These are phyloP conservation scores for Cyberlindnera petersonii DNA, from an alignment of 805 yeast genomes.

Conservation along the genomic window DNA sequence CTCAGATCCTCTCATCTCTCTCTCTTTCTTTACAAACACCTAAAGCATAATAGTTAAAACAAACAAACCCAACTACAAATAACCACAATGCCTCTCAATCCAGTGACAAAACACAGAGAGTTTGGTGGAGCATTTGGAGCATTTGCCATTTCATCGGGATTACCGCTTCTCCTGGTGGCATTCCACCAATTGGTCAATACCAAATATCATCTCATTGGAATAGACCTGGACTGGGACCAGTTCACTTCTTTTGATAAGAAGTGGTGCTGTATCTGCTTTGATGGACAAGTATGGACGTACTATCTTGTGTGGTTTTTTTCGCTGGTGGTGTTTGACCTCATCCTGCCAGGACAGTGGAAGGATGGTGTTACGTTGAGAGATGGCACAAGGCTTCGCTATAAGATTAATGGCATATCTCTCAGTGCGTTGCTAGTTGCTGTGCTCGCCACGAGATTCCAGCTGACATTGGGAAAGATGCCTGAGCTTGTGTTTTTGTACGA, in stretches of 20 bases:
- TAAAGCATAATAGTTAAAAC: too few relatives aligned
- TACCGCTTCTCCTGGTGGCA: slow-evolving; percentile 60
- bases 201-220: slow-evolving; percentile 48
- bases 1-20: too few relatives aligned
- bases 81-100: too few relatives aligned
- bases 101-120: slow-evolving; percentile 65
- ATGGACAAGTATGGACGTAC: slow-evolving; percentile 51
- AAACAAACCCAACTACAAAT: too few relatives aligned
- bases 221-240: slow-evolving; percentile 37
- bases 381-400: slow-evolving; percentile 64
- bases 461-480: slow-evolving; percentile 57
- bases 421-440: slow-evolving; percentile 36
- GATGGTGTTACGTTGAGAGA: slow-evolving; percentile 74
- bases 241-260: slow-evolving; percentile 37
- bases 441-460: slow-evolving; percentile 49
- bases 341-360: slow-evolving; percentile 60
- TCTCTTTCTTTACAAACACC: too few relatives aligned
- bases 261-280: slow-evolving; percentile 34
- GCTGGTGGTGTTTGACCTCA: slow-evolving; percentile 57
- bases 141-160: slow-evolving; percentile 52
- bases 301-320: slow-evolving; percentile 71
- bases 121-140: slow-evolving; percentile 82
- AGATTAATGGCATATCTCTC: slow-evolving; percentile 74
- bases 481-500: slow-evolving; percentile 75
- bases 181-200: slow-evolving; percentile 64